phyloP scores from a whole-genome alignment of 208 protist species.

The Chromosphaera perkinsii region DNA sequence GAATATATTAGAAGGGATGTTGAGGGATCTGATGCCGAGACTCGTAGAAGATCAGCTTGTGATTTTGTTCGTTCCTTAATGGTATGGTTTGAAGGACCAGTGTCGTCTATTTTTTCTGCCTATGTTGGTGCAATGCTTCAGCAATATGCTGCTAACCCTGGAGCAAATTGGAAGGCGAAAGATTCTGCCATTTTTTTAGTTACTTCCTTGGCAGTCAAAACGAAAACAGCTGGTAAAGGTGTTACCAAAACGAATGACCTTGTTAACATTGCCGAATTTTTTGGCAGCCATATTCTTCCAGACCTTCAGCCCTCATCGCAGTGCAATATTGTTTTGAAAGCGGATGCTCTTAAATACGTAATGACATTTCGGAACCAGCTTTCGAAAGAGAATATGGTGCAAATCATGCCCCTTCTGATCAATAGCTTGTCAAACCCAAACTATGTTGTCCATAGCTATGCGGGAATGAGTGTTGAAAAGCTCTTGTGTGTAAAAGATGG shows the following conservation, averaged over 20 bases:
- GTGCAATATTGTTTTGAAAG: slow-evolving; percentile 71
- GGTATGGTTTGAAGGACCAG: slow-evolving; percentile 20
- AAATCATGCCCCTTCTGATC: slow-evolving; percentile 65
- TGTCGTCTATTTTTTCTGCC: slow-evolving; percentile 40
- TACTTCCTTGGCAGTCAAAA: slow-evolving; percentile 70
- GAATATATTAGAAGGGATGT: slow-evolving; percentile 92
- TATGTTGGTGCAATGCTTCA: slow-evolving; percentile 37
- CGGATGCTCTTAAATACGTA: slow-evolving; percentile 87
- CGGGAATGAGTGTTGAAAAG: slow-evolving; percentile 66
- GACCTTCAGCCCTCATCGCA: slow-evolving; percentile 72
- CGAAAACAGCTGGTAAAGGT: slow-evolving; percentile 12
- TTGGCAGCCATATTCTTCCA: slow-evolving; percentile 69
- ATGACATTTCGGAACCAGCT: slow-evolving; percentile 83
- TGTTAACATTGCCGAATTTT: slow-evolving; percentile 78
- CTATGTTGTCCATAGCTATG: slow-evolving; percentile 82
- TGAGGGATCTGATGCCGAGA: slow-evolving; percentile 75
- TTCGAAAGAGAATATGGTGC: slow-evolving; percentile 37
- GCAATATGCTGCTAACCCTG: slow-evolving; percentile 44
- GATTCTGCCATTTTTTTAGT: slow-evolving; percentile 89
- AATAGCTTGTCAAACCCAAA: slow-evolving; percentile 63
- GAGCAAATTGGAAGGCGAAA: slow-evolving; percentile 81
- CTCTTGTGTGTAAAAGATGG: slow-evolving; percentile 68
- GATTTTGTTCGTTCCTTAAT: slow-evolving; percentile 42
- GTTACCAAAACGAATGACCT: slow-evolving; percentile 49
- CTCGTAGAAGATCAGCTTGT: slow-evolving; percentile 36